Evolutionary conservation across 2,329 filamentous ascomycete species (phyloP).

Genomic region (Aspergillus luchuensis): DNA sequence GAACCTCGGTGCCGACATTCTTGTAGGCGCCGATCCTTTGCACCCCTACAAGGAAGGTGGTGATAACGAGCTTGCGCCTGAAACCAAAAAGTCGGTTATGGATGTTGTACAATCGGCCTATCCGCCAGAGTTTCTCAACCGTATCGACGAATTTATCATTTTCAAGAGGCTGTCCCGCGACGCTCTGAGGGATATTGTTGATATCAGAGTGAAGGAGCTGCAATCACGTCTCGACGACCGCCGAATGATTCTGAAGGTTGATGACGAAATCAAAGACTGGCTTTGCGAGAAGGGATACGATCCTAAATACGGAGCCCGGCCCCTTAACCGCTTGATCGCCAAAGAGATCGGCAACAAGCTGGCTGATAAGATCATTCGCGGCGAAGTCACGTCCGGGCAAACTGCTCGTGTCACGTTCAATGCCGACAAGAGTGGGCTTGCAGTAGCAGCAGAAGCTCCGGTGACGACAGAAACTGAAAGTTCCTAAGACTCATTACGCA

Average conservation of each 20-base stretch:
- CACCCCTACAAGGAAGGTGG: slow-evolving; percentile 65
- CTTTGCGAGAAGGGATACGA: slow-evolving; percentile 88
- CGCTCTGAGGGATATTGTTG: slow-evolving; percentile 87
- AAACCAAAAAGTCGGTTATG: slow-evolving; percentile 79
- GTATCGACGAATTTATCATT: slow-evolving; percentile 94
- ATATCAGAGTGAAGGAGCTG: slow-evolving; percentile 84
- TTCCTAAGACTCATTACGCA: slow-evolving; percentile 6
- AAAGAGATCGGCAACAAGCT: slow-evolving; percentile 87
- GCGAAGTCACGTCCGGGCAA: slow-evolving; percentile 75
- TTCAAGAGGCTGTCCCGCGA: slow-evolving; percentile 81
- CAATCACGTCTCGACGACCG: slow-evolving; percentile 81
- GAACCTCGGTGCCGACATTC: slow-evolving; percentile 88
- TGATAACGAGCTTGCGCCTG: slow-evolving; percentile 70
- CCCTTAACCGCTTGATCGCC: slow-evolving; percentile 85
- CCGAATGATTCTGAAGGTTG: slow-evolving; percentile 74
- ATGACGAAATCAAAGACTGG: slow-evolving; percentile 76
- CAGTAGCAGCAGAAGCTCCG: slow-evolving; percentile 44
- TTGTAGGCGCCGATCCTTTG: slow-evolving; percentile 72
- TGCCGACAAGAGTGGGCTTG: slow-evolving; percentile 61
- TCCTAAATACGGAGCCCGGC: slow-evolving; percentile 85
- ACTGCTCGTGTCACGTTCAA: slow-evolving; percentile 70
- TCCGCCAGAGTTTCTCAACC: slow-evolving; percentile 92
- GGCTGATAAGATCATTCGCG: slow-evolving; percentile 89
- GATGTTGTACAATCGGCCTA: slow-evolving; percentile 75
- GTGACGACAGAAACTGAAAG: slow-evolving; percentile 14